phyloP scores from a whole-genome alignment of 2,329 filamentous ascomycete species.

The Fusarium sp. region DNA sequence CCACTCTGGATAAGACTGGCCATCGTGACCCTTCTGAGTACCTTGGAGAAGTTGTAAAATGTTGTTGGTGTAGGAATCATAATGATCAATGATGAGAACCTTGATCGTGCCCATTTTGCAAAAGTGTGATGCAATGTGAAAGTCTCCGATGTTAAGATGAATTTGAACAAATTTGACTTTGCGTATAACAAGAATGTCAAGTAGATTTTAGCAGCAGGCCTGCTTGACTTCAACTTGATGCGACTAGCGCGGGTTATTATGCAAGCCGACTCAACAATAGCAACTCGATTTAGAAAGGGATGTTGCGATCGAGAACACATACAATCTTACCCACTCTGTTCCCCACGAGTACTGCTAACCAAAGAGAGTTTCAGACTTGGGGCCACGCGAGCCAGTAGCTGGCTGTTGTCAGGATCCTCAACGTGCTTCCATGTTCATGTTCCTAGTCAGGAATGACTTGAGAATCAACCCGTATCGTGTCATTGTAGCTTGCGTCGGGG shows the following conservation, averaged over 20 bases:
- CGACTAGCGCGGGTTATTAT: not conserved
- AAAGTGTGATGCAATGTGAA: not conserved
- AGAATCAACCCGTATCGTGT: not conserved
- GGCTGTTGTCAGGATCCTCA: not conserved
- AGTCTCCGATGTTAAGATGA: not conserved
- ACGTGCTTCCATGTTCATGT: not conserved
- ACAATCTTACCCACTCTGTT: not conserved
- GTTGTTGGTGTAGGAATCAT: not conserved
- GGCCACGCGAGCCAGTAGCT: not conserved
- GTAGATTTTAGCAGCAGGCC: not conserved
- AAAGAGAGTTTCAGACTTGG: not conserved
- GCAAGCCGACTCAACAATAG: not conserved
- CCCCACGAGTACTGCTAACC: not conserved
- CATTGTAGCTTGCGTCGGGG: not conserved
- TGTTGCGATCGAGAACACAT: not conserved
- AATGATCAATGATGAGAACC: not conserved
- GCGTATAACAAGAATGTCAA: not conserved
- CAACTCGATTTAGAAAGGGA: not conserved
- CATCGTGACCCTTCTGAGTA: not conserved
- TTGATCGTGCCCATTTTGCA: not conserved
- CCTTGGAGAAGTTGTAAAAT: not conserved
- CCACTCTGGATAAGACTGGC: not conserved
- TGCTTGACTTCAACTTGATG: not conserved
- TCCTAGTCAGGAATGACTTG: not conserved
- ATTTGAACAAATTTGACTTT: not conserved